phyloP scores from a whole-genome alignment of 257 asterid genomes.

The Orobanche coerulescens region DNA sequence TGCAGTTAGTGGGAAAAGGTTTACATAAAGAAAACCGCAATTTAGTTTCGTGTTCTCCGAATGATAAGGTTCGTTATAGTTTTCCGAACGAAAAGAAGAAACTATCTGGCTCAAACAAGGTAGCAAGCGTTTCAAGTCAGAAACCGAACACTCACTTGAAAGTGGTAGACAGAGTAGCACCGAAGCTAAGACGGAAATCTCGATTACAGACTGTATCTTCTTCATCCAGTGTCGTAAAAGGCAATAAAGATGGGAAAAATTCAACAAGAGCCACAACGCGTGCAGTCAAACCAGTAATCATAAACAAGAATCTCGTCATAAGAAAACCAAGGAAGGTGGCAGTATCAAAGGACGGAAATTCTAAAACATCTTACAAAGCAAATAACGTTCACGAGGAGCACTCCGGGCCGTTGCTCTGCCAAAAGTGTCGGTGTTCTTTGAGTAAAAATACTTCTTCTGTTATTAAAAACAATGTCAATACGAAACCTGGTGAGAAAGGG shows the following conservation, averaged over 20 bases:
- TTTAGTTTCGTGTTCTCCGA: constrained; percentile 20
- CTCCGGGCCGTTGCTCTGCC: constrained; percentile 51
- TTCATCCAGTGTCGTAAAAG: constrained; percentile 41
- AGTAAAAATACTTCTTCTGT: constrained; percentile 24
- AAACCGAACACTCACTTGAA: constrained; percentile 30
- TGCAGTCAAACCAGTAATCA: constrained; percentile 47
- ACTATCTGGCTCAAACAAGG: constrained; percentile 25
- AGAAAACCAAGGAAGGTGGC: constrained; percentile 53
- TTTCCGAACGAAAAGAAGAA: constrained; percentile 21
- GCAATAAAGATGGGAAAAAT: constrained; percentile 38
- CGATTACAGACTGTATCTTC: constrained; percentile 45
- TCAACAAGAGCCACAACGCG: constrained; percentile 40
- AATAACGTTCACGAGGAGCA: constrained; percentile 20
- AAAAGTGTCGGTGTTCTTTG: constrained; percentile 73
- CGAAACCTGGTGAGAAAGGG: constrained; percentile 46
- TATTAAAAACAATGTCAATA: constrained; percentile 26
- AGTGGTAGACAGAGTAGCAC: constrained; percentile 37
- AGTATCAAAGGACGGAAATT: constrained; percentile 17
- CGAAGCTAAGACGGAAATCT: constrained; percentile 53
- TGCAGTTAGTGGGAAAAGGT: constrained; percentile 15
- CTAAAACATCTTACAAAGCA: constrained; percentile 25
- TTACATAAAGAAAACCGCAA: constrained; percentile 25
- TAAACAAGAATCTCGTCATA: constrained; percentile 43
- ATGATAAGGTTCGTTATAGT: constrained; percentile 16
- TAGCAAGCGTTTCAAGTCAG: constrained; percentile 25